Evolutionary conservation across 1,284 basidiomycete species (phyloP), one percentile per base, ranked within the genome.

Genomic region (Wolfiporia cocos): DNA sequence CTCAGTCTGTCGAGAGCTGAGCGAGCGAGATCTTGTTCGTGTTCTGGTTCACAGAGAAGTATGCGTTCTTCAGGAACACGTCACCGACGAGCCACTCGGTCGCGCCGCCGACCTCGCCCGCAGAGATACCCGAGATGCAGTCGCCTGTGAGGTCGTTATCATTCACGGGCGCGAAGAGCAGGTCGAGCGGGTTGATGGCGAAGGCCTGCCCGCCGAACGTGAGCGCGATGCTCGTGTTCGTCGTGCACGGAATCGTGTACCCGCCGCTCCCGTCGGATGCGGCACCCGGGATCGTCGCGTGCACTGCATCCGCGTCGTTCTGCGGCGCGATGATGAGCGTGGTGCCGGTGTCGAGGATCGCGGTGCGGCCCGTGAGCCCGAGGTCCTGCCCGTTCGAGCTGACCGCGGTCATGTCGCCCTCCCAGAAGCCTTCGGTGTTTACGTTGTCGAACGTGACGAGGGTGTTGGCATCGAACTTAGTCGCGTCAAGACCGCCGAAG

Each of bases 301-400:
- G 78, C 19, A 81, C 65, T 1, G 78, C 70, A 6, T 61, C 58
- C 11, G 85, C 89, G 48, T 87, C 85, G 11, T 51, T 49, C 10
- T 62, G 50, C 45, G 85, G 81, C 15, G 72, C 72, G 44, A 85
- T 58, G 47, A 84, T 74, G 55, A 86, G 71, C 30, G 83, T 85
- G 49, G 82, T 86, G 49, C 86, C 86, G 24, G 85, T 88, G 65
- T 90, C 86, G 51, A 90, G 75, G 61, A 90, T 85, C 39, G 85
- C 79, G 29, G 77, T 79, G 55, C 83, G 79, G 34, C 74, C 74
- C 15, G 58, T 49, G 34, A 87, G 65, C 12, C 74, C 72, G 31
- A 73, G 55, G 56, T 74, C 68, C 35, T 66, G 50, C 17, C 77
- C 81, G 51, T 81, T 67, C 46, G 85, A 74, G 18, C 73, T 67